These are phyloP conservation scores for Yamadazyma tumulicola DNA, from an alignment of 805 yeast species.

Conservation along the genomic window DNA sequence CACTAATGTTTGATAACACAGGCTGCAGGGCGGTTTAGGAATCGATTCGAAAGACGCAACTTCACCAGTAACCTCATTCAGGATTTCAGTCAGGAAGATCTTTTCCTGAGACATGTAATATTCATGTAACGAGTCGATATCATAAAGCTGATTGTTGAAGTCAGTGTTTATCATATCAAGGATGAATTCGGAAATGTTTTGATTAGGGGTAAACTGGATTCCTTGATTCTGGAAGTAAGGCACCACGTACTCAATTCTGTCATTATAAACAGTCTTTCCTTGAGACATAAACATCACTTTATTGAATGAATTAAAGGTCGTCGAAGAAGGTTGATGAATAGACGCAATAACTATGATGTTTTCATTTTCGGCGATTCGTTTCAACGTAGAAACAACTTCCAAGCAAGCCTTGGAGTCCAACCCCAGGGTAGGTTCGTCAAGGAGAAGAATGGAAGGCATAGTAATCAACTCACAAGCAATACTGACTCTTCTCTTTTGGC, in stretches of 20 bases:
- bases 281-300: conserved; percentile 18
- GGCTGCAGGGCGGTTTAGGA: background rate
- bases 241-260: conserved; percentile 10
- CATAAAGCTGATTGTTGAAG: conserved; percentile 11
- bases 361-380: conserved; percentile 34
- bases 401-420: conserved; percentile 54
- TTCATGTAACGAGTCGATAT: conserved; percentile 2
- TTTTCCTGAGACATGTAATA: conserved; percentile 1
- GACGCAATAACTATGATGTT: conserved; percentile 47
- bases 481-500: conserved; percentile 20
- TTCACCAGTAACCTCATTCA: background rate
- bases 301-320: conserved; percentile 34
- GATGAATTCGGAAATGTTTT: conserved; percentile 25
- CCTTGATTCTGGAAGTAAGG: conserved; percentile 19
- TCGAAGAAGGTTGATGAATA: conserved; percentile 49
- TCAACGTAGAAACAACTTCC: conserved; percentile 47
- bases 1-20: conserved; percentile 12
- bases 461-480: conserved; percentile 19
- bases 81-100: background rate
- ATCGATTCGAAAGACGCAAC: conserved; percentile 2
- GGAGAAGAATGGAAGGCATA: conserved; percentile 36
- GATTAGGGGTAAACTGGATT: conserved; percentile 15
- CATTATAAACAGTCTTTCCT: conserved; percentile 21
- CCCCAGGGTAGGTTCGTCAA: conserved; percentile 63
- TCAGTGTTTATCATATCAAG: conserved; percentile 29